Percentiles rank a stretch among this genome's conserved stretches.
phyloP scores from a whole-genome alignment of 345 rosid genomes.

The Camelina laxa region DNA sequence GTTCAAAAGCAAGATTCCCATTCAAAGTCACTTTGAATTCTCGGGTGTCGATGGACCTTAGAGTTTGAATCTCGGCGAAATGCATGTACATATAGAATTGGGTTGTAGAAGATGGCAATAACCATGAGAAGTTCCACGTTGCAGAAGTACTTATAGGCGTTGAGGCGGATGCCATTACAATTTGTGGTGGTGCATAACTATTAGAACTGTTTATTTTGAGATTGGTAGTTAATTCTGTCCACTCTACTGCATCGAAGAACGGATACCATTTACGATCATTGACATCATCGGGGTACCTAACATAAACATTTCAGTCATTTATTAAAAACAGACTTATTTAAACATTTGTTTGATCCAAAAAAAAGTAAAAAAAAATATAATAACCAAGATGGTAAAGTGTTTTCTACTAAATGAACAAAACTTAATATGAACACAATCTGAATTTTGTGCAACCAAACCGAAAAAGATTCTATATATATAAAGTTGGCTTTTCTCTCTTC shows the following conservation, averaged over 20 bases:
- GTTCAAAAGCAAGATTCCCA: neutral
- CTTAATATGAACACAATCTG: neutral
- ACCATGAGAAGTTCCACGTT: conserved; percentile 33
- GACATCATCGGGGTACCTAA: conserved; percentile 40
- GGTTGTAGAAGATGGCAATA: neutral
- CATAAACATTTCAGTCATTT: neutral
- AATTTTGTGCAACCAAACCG: neutral
- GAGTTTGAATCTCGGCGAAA: conserved; percentile 42
- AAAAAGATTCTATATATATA: too few species aligned
- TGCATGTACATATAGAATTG: conserved; percentile 37
- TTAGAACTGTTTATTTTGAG: conserved; percentile 19
- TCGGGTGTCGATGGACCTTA: conserved; percentile 13
- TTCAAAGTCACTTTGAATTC: conserved; percentile 31
- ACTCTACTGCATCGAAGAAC: neutral
- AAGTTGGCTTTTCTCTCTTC: too few species aligned
- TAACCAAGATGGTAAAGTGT: neutral
- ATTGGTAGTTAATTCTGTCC: conserved; percentile 38
- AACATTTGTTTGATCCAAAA: too few species aligned
- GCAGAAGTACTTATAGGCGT: conserved; percentile 34
- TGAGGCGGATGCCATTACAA: conserved; percentile 40
- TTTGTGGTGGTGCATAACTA: conserved; percentile 22
- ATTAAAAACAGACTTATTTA: neutral
- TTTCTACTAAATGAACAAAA: neutral
- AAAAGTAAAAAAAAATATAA: neutral
- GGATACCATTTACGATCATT: conserved; percentile 44